Evolutionary conservation across 305 asterid species (phyloP), one percentile per base, ranked within the genome.

Genomic region (Fraxinus nigra): DNA sequence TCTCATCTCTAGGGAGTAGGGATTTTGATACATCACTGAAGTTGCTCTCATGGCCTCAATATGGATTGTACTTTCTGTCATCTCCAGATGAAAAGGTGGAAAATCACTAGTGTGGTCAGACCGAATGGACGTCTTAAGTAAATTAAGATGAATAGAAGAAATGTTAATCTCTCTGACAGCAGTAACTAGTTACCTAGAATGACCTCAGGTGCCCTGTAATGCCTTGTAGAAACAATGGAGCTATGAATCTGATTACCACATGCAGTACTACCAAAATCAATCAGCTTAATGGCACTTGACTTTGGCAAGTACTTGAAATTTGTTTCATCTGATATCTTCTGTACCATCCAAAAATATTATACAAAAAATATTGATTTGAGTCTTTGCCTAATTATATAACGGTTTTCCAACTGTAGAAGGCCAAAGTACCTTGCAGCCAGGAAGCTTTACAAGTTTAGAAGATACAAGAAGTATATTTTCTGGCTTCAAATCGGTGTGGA

Each of bases 131-230:
- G n/a, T 59, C 48, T 69, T 34, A 73, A 43, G 70, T 8, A 28
- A 78, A 51, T 76, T 48, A 78, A 74, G 7, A 81, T 22, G 82
- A 80, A 76, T 76, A 81, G 69, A 75, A 82, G 75, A 81, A 78
- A 28, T 30, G 75, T 28, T 72, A 79, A 82, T 30, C 84, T 79
- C 86, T 75, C 85, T 20, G 70, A 72, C 79, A 82, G 78, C 78
- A 74, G 77, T 75, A 82, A 83, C 75, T 72, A 43, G 46, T 85
- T 86, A 95, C 98, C 98, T 87, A 93, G 88, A 83, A 95, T 95
- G 83, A 91, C 87, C 87, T 95, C 98, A 51, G 98, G 98, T 51
- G 98, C 98, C 78, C 98, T 91, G 88, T 93, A 95, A 88, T 95
- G 98, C 88, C 93, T 90, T 76, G 93, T 89, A 65, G 91, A 85